Conservation (phyloP, 352 stramenopile species). For the Aphanomyces invadans region DNA sequence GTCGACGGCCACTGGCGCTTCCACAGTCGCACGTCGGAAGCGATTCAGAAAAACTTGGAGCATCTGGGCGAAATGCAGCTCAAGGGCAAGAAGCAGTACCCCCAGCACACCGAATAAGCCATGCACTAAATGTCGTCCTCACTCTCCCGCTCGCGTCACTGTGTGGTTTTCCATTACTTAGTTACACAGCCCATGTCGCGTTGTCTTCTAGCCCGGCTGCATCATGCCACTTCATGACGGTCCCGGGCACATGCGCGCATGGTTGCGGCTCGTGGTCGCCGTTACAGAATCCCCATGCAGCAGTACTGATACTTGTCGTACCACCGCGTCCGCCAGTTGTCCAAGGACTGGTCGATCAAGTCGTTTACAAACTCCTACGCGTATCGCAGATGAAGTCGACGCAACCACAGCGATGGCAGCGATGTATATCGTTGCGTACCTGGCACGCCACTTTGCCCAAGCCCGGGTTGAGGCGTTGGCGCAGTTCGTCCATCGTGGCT, state of each 20-base stretch:
- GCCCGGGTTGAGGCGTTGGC: conserved; percentile 63
- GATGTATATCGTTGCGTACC: conserved; percentile 22
- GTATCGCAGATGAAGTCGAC: neutral
- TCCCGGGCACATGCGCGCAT: neutral
- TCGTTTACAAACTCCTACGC: conserved; percentile 55
- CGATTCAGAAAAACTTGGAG: conserved; percentile 84
- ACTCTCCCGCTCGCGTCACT: no score
- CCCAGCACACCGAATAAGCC: conserved; percentile 39
- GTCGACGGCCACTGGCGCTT: conserved; percentile 65
- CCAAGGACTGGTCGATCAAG: conserved; percentile 81
- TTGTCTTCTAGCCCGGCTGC: no score
- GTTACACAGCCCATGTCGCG: no score
- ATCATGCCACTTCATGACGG: neutral
- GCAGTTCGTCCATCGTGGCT: conserved; percentile 67
- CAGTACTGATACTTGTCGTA: conserved; percentile 89
- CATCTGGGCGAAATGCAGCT: conserved; percentile 86
- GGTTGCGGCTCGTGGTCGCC: no score
- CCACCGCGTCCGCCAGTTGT: conserved; percentile 84
- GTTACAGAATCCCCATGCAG: conserved; percentile 77
- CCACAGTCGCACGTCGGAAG: conserved; percentile 53
- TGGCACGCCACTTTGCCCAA: conserved; percentile 74
- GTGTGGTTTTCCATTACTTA: no score
- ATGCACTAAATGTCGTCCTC: no score
- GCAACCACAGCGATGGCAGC: neutral
- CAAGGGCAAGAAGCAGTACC: conserved; percentile 83